phyloP scores from a whole-genome alignment of 2,329 filamentous ascomycete species.

The Rhynchosporium secalis region DNA sequence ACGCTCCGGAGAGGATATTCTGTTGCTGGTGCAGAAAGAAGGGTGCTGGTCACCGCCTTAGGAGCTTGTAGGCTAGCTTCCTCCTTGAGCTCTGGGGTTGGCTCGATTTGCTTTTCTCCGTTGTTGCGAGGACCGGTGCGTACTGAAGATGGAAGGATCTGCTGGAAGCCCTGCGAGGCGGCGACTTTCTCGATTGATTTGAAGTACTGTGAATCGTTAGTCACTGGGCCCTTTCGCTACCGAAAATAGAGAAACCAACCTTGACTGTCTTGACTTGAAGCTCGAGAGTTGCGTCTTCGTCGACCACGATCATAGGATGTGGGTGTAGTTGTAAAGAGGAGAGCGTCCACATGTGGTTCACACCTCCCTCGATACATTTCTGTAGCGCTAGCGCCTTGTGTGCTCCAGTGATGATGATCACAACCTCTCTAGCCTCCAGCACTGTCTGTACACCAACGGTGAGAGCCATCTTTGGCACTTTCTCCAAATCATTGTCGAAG shows the following conservation, averaged over 20 bases:
- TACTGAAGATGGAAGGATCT: conserved; percentile 57
- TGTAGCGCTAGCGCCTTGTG: conserved; percentile 80
- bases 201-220: conserved; percentile 55
- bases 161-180: conserved; percentile 55
- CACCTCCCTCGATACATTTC: conserved; percentile 75
- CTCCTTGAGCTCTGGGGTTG: conserved; percentile 29
- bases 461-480: conserved; percentile 78
- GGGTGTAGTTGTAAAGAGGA: conserved; percentile 79
- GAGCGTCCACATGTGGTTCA: conserved; percentile 91
- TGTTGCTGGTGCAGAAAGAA: conserved; percentile 55
- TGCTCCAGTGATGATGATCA: conserved; percentile 78
- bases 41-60: conserved; percentile 55
- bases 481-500: conserved; percentile 71
- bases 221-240: neutral
- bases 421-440: conserved; percentile 76
- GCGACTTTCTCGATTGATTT: conserved; percentile 70
- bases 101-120: conserved; percentile 27
- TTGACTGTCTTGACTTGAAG: conserved; percentile 73
- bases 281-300: conserved; percentile 76
- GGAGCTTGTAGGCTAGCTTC: conserved; percentile 51
- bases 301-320: conserved; percentile 79
- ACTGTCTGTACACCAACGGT: conserved; percentile 85
- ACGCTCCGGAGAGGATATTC: conserved; percentile 57
- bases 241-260: conserved; percentile 38
- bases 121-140: conserved; percentile 49